Conservation (phyloP, 495 filamentous ascomycete species). For the Neurospora sp. region DNA sequence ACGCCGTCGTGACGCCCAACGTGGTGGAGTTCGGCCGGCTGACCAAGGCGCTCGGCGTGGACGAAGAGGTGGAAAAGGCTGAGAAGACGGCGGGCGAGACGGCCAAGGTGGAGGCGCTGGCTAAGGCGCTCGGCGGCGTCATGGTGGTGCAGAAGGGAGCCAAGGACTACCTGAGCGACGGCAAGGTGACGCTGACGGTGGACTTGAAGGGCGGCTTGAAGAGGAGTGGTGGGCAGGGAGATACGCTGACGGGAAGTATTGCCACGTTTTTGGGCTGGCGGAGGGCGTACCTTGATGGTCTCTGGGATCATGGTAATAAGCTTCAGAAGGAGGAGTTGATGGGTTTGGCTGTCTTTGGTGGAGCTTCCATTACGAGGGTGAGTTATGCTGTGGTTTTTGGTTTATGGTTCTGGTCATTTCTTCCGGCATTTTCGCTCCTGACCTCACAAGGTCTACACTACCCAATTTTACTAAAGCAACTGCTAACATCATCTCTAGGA, state of each 20-base stretch:
- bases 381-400: conserved; percentile 8
- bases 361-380: conserved; percentile 72
- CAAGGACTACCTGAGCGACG: conserved; percentile 81
- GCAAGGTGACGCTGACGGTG: conserved; percentile 58
- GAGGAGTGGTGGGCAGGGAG: conserved; percentile 88
- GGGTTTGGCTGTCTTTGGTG: conserved; percentile 73
- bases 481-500: conserved; percentile 37
- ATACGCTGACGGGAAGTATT: conserved; percentile 85
- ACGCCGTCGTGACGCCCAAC: conserved; percentile 90
- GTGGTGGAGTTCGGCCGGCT: conserved; percentile 85
- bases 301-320: conserved; percentile 63
- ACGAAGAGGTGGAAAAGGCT: conserved; percentile 36
- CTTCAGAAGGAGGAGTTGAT: conserved; percentile 56
- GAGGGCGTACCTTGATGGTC: conserved; percentile 67
- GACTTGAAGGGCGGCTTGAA: conserved; percentile 76
- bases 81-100: conserved; percentile 34
- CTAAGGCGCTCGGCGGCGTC: conserved; percentile 73
- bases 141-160: conserved; percentile 83
- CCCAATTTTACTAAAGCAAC: neutral
- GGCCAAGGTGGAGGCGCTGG: conserved; percentile 60
- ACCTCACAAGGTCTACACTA: neutral
- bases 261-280: conserved; percentile 84
- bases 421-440: neutral
- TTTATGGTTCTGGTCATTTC: neutral
- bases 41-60: conserved; percentile 51